Percentiles rank a stretch among this genome's conserved stretches.
These are phyloP conservation scores for Hibiscus mutabilis DNA, from an alignment of 345 rosid genomes.

Conservation along the genomic window DNA sequence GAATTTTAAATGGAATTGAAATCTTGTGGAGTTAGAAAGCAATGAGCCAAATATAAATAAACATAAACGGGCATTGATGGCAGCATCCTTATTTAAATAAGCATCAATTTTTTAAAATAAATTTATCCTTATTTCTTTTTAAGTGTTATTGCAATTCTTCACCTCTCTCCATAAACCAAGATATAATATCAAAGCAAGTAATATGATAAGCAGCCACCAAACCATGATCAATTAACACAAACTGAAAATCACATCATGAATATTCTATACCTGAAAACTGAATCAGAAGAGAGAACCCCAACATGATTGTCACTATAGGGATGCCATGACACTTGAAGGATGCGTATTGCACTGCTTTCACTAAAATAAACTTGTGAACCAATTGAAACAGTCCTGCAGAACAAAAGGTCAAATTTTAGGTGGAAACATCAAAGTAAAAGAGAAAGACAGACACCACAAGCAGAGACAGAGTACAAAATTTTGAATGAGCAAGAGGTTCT, in stretches of 20 bases:
- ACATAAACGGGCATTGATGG: neutral
- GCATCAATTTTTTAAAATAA: neutral
- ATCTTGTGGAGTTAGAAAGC: constrained; percentile 1
- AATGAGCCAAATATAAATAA: neutral
- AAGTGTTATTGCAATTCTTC: neutral
- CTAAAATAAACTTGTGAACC: constrained; percentile 59
- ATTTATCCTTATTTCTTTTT: neutral
- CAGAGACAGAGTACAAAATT: neutral
- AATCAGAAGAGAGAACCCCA: constrained; percentile 87
- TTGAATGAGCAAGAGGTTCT: neutral
- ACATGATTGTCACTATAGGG: constrained; percentile 76
- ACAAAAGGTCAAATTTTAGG: constrained; percentile 13
- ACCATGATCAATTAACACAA: neutral
- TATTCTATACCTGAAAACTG: constrained; percentile 75
- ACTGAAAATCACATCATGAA: neutral
- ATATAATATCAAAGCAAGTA: neutral
- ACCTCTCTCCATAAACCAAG: neutral
- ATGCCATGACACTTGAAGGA: constrained; percentile 73
- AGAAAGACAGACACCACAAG: constrained; percentile 3
- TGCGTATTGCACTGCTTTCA: constrained; percentile 46
- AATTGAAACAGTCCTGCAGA: constrained; percentile 66
- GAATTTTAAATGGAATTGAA: neutral
- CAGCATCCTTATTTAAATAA: neutral
- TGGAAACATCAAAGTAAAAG: neutral
- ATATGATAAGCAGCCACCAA: neutral